Conservation (phyloP, 2,329 filamentous ascomycete genomes). For the Podosphaera xanthii region DNA sequence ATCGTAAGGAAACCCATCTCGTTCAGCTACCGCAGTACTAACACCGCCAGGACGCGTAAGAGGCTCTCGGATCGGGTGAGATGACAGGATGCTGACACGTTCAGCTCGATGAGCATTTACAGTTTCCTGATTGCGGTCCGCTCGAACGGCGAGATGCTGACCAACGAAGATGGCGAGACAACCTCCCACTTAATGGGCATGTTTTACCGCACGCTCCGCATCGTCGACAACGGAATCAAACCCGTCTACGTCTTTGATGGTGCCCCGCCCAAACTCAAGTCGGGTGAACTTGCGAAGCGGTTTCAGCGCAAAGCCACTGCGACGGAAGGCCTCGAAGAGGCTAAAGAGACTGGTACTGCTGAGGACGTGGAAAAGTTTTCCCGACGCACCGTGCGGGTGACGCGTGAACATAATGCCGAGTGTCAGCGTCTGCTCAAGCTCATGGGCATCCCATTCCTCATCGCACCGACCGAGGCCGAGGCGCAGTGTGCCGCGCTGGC, state of each 20-base stretch:
- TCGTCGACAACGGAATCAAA: slow-evolving; percentile 97
- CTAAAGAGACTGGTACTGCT: slow-evolving; percentile 88
- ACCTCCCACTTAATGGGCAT: slow-evolving; percentile 98
- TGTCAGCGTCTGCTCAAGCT: slow-evolving; percentile 77
- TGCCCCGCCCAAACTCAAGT: slow-evolving; percentile 90
- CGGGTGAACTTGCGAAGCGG: slow-evolving; percentile 84
- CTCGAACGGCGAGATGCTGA: slow-evolving; percentile 89
- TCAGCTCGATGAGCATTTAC: slow-evolving; percentile 92
- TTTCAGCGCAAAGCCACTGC: slow-evolving; percentile 90
- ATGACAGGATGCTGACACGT: slow-evolving; percentile 5
- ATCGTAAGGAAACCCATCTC: slow-evolving; percentile 41
- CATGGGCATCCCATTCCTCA: slow-evolving; percentile 90
- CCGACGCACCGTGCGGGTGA: slow-evolving; percentile 74
- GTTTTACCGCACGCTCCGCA: slow-evolving; percentile 95
- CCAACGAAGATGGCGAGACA: slow-evolving; percentile 82
- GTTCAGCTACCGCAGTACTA: slow-evolving; percentile 3
- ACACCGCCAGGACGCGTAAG: slow-evolving; percentile 31
- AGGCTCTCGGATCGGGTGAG: neutral
- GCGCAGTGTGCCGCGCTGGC: slow-evolving; percentile 87
- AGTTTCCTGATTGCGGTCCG: slow-evolving; percentile 95
- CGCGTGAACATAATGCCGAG: slow-evolving; percentile 88
- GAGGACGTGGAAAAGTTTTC: slow-evolving; percentile 98
- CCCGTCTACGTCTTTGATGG: slow-evolving; percentile 96
- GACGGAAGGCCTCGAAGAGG: slow-evolving; percentile 72
- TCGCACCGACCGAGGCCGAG: slow-evolving; percentile 91